phyloP scores from a whole-genome alignment of 257 asterid genomes.

The Solanum phureja region DNA sequence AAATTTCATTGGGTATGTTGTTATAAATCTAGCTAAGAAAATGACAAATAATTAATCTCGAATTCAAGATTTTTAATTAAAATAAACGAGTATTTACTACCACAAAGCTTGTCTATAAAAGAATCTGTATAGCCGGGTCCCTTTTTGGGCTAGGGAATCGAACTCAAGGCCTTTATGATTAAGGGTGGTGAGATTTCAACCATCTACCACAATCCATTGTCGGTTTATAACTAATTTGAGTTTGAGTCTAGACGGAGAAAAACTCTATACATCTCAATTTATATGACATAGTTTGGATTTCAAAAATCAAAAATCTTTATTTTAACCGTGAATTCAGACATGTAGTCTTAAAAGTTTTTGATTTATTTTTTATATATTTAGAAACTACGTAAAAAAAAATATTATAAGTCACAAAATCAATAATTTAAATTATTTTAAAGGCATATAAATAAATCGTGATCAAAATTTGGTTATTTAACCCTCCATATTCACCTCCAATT shows the following conservation, averaged over 20 bases:
- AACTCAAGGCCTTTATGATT: not conserved
- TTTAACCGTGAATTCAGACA: not conserved
- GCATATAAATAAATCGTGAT: not conserved
- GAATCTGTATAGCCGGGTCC: not conserved
- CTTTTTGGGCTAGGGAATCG: not conserved
- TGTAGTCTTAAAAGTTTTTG: not conserved
- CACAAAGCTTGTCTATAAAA: not conserved
- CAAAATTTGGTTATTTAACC: not conserved
- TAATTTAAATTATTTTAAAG: not conserved
- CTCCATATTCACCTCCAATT: rapidly evolving
- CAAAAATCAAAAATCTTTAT: not conserved
- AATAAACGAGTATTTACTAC: not conserved
- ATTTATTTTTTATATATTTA: not conserved
- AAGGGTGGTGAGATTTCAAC: not conserved
- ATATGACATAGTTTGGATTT: not conserved
- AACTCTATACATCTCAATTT: no score
- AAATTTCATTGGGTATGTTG: not conserved
- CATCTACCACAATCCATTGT: not conserved
- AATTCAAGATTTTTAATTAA: not conserved
- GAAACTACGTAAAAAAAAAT: not conserved
- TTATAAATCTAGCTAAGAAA: not conserved
- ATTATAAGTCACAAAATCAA: not conserved
- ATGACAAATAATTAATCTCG: not conserved
- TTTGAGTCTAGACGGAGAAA: no score
- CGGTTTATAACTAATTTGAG: not conserved